Percentiles rank a stretch among this genome's conserved stretches.
These are phyloP conservation scores for Leishmania martiniquensis DNA, from an alignment of 208 protist species.

Conservation along the genomic window DNA sequence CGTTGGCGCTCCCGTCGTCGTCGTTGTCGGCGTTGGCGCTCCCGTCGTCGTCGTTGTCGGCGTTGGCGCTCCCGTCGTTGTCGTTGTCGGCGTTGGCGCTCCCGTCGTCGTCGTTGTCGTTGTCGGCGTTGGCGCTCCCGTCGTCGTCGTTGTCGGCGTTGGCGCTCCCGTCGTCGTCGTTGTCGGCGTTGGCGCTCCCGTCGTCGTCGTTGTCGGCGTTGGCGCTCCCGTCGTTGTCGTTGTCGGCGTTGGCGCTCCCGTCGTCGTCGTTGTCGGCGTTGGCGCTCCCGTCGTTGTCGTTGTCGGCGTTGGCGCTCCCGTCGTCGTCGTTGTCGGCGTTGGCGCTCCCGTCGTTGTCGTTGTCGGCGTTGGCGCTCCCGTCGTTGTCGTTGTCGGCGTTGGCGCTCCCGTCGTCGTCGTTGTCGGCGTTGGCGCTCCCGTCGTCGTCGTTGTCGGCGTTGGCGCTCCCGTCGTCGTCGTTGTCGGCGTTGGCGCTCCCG, in stretches of 20 bases:
- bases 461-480: not conserved
- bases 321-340: not conserved
- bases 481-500: not conserved
- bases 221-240: not conserved
- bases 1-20: too few species aligned
- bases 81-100: too few species aligned
- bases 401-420: not conserved
- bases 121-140: not conserved
- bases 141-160: not conserved
- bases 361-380: too few species aligned
- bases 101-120: slow-evolving; percentile 1
- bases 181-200: not conserved
- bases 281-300: too few species aligned
- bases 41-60: not conserved
- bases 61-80: not conserved
- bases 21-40: not conserved
- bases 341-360: too few species aligned
- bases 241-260: not conserved
- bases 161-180: not conserved
- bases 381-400: not conserved
- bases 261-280: not conserved
- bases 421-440: not conserved
- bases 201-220: not conserved
- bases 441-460: slow-evolving; percentile 1
- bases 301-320: too few species aligned